Evolutionary conservation across 2,329 filamentous ascomycete species (phyloP), one percentile per base, ranked within the genome.

Genomic region (Setomelanomma holmii): DNA sequence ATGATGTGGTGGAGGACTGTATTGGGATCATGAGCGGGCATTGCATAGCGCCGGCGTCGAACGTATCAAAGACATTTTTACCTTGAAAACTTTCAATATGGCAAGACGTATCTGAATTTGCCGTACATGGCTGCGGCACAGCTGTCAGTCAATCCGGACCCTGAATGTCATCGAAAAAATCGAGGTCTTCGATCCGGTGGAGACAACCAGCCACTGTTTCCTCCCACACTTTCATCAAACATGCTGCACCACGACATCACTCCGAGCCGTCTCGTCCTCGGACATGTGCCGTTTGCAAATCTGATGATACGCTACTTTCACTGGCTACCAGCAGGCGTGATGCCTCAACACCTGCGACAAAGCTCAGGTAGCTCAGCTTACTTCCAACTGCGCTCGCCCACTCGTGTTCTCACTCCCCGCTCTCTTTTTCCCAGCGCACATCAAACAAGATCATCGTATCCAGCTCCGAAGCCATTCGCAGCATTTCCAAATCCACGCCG

Each of bases 21-120:
- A 36, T 36, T 57, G 49, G 38, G 41, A 14, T 30, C 14, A n/a
- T 30, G 27, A 30, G 27, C 39, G 40, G 40, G 51, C 45, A 52
- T 51, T 66, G 66, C 66, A 69, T 69, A 69, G 68, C 66, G 67
- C 64, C 60, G 68, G 66, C 67, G 67, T 63, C 61, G 63, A 58
- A 14, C 27, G 34, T 8, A 40, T 47, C 47, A 47, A 49, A 14
- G 14, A 30, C 5, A 30, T 30, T 30, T 14, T 14, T 30, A 30
- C 14, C 10, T 30, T 6, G n/a, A n/a, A 30, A 30, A 2, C 10
- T 30, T 3, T 2, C 27, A n/a, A n/a, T n/a, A n/a, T n/a, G n/a
- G n/a, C n/a, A n/a, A n/a, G n/a, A n/a, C n/a, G n/a, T n/a, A n/a
- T n/a, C n/a, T n/a, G n/a, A n/a, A n/a, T n/a, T n/a, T n/a, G n/a